Conservation (phyloP, 2,329 filamentous ascomycete genomes). For the Nectriaceae sp. region DNA sequence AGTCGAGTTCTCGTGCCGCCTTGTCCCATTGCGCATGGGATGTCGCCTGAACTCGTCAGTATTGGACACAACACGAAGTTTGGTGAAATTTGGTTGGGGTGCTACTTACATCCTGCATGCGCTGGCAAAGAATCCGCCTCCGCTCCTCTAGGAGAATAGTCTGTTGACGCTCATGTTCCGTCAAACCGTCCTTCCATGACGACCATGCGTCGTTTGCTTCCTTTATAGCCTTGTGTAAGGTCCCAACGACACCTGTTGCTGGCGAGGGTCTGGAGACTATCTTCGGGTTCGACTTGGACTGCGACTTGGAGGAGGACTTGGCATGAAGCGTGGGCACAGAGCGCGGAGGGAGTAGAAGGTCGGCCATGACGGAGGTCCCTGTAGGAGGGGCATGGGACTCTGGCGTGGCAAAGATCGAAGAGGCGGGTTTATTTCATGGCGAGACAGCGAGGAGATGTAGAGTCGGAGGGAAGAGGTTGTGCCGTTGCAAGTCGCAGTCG, state of each 20-base stretch:
- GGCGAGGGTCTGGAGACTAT: slow-evolving; percentile 20
- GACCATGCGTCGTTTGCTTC: slow-evolving; percentile 44
- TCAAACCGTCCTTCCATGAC: slow-evolving; percentile 56
- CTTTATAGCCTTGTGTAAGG: slow-evolving; percentile 36
- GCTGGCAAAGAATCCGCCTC: slow-evolving; percentile 63
- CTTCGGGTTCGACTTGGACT: slow-evolving; percentile 25
- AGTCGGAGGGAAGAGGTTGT: too few relatives aligned
- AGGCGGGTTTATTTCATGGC: too few relatives aligned
- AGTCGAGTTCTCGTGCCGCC: slow-evolving; percentile 76
- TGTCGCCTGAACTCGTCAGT: slow-evolving; percentile 55
- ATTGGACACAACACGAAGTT: neutral
- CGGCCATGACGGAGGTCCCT: slow-evolving; percentile 24
- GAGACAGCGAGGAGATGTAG: too few relatives aligned
- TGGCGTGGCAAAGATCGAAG: too few relatives aligned
- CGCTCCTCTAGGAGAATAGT: slow-evolving; percentile 54
- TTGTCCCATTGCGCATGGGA: slow-evolving; percentile 72
- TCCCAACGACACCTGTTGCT: slow-evolving; percentile 21
- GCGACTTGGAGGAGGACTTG: slow-evolving; percentile 13
- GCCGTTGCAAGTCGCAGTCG: too few relatives aligned
- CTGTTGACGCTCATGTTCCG: slow-evolving; percentile 50
- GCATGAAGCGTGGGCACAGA: slow-evolving; percentile 21
- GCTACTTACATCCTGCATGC: slow-evolving; percentile 64
- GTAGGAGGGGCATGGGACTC: slow-evolving; percentile 9
- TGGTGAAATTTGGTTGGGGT: too few relatives aligned
- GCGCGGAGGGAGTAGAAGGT: slow-evolving; percentile 29